Evolutionary conservation across 2,329 filamentous ascomycete genomes (phyloP), one percentile per base, ranked within the genome.

Genomic region (Ophiocordyceps australis): DNA sequence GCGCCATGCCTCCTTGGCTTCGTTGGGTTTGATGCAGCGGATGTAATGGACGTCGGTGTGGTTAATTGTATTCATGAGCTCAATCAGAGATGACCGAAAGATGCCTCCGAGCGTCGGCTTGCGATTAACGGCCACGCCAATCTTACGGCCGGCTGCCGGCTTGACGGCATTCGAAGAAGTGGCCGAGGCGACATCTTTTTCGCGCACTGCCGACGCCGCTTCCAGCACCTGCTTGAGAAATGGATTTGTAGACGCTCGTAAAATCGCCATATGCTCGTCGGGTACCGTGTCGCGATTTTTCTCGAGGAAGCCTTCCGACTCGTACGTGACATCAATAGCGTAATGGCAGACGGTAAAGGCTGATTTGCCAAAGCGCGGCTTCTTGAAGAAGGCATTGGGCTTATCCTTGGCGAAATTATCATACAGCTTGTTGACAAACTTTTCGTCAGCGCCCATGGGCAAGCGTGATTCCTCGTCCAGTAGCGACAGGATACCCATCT

Each of bases 251-350:
- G 83, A 91, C 26, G 74, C 73, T 38, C 72, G 76, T 35, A 98
- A 65, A 20, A 98, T 77, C 31, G 89, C 83, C 74, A 98, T 80
- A 47, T 95, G 89, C 56, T 98, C 89, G 45, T 98, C 89, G 5
- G 89, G 89, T 24, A 98, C 89, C 13, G 91, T 98, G 51, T 98
- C 89, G 50, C 89, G 74, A 54, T 98, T 98, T 67, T 98, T 98
- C 52, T 98, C 91, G 42, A 98, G 94, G 55, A 98, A 98, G 24
- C 89, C 89, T 40, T 98, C 89, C 2, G 86, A 95, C 52, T 98
- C 89, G 48, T 98, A 98, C 12, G 86, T 95, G 39, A 98, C 89
- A 43, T 98, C 89, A 29, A 98, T 65, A 27, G 89, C 89, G 54
- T 98, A 98, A 55, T 98, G 91, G 52, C 86, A 95, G 34, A 98